Conservation (phyloP, 202 grass and related monocot genomes). For the Zizania palustris region DNA sequence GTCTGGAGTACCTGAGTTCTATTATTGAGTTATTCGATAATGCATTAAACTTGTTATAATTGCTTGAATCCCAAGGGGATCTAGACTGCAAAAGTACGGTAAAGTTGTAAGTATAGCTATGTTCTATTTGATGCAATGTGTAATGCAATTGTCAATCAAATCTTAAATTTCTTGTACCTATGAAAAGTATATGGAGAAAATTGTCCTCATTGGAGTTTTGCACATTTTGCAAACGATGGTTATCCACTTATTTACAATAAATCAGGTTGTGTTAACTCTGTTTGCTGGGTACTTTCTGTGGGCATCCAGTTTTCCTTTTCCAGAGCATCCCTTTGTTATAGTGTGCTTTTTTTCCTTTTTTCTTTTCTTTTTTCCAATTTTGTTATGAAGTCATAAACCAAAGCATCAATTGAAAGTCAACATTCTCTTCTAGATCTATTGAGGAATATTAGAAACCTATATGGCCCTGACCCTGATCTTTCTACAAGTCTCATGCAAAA, state of each 20-base stretch:
- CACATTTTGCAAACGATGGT: neutral
- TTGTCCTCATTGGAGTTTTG: neutral
- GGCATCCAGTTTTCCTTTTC: neutral
- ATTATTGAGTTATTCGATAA: slow-evolving; percentile 13
- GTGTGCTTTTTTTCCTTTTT: neutral
- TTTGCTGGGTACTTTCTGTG: slow-evolving; percentile 1
- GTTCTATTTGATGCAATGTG: neutral
- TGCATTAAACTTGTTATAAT: slow-evolving; percentile 19
- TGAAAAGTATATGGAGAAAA: slow-evolving; percentile 3
- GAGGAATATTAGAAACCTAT: neutral
- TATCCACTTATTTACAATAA: slow-evolving; percentile 1
- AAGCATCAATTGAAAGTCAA: slow-evolving; percentile 12
- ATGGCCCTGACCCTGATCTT: neutral
- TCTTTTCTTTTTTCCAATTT: slow-evolving; percentile 21
- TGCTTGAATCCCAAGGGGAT: slow-evolving; percentile 10
- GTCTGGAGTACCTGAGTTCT: neutral
- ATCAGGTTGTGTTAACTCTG: neutral
- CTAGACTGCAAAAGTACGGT: slow-evolving; percentile 9
- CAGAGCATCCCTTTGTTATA: neutral
- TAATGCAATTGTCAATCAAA: slow-evolving; percentile 8
- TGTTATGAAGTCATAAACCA: slow-evolving; percentile 6
- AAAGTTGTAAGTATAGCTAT: neutral
- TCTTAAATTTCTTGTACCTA: slow-evolving; percentile 19
- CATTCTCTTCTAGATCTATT: slow-evolving; percentile 28
- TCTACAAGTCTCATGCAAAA: neutral